Evolutionary conservation across 2,329 filamentous ascomycete genomes (phyloP), one percentile per base, ranked within the genome.

Genomic region (Decorospora gaudefroyi): DNA sequence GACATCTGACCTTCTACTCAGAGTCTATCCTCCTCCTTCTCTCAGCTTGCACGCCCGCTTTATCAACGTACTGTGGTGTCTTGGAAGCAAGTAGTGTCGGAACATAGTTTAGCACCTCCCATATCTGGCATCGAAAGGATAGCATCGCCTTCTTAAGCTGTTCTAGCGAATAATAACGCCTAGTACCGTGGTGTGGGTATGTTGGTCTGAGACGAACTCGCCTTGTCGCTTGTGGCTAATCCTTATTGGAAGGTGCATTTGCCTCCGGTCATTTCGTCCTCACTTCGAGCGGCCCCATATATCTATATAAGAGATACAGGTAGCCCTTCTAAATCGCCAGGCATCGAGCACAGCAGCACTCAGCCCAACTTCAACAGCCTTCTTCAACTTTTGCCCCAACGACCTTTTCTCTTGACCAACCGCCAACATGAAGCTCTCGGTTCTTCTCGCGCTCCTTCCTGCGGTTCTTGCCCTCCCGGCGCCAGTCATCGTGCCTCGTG

Each of bases 371-470:
- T 40, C 42, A 49, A 21, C 47, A 56, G 35, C 39, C 46, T 34
- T 44, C 43, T 8, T 15, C 27, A 16, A 36, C 41, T 28, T 44
- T 59, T 43, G 37, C 50, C 57, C 53, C 44, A 39, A 27, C 43
- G 46, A 40, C 32, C 33, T 44, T 32, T 28, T 42, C 50, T 36
- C 40, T 44, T 48, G 32, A 49, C 30, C 29, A 34, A 36, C 47
- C 29, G 46, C 51, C 67, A 72, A 49, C 47, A 76, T 75, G 73
- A 61, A 68, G 64, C 58, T 67, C 42, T 48, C 62, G 41, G 49
- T 69, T 23, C 48, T 73, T 42, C 64, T 75, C 42, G 64, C 72
- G 28, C 48, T 72, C 49, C 34, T 68, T 49, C 74, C 40, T 57
- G 42, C 71, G 55, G 69, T 64, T 35, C 44, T 72, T 21, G 71